These are phyloP conservation scores for Quercus aquifolioides DNA, from an alignment of 306 rosid genomes.

Conservation along the genomic window DNA sequence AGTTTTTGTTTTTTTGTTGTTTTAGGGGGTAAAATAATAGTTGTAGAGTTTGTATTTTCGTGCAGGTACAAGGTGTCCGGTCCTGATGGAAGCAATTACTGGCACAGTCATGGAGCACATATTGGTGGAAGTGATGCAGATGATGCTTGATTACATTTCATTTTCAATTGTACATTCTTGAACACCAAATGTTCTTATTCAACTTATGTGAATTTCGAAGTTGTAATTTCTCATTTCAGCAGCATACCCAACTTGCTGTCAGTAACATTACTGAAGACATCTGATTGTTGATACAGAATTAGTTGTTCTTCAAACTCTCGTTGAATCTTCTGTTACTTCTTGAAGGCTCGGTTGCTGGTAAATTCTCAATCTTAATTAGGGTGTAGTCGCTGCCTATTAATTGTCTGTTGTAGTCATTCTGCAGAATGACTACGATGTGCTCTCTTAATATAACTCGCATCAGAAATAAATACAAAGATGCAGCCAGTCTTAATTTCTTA, in stretches of 20 bases:
- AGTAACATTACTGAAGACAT: constrained; percentile 27
- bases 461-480: background rate
- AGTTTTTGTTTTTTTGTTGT: constrained; percentile 11
- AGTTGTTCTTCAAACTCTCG: constrained; percentile 19
- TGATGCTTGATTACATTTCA: constrained; percentile 45
- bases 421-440: background rate
- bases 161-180: constrained; percentile 54
- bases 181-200: constrained; percentile 36
- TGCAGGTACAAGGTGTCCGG: constrained; percentile 68
- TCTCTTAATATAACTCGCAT: background rate
- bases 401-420: no score
- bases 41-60: constrained; percentile 38
- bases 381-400: background rate
- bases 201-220: constrained; percentile 25
- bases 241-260: constrained; percentile 19
- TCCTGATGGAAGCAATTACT: constrained; percentile 78
- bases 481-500: constrained; percentile 13
- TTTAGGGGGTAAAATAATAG: background rate
- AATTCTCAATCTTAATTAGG: background rate
- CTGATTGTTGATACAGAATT: constrained; percentile 27
- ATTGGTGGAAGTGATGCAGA: constrained; percentile 85
- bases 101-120: constrained; percentile 64
- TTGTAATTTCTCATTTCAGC: constrained; percentile 32
- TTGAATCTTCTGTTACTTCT: constrained; percentile 22
- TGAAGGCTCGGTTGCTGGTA: background rate